These are phyloP conservation scores for Cyclotella baltica DNA, from an alignment of 108 stramenopile species.

Conservation along the genomic window DNA sequence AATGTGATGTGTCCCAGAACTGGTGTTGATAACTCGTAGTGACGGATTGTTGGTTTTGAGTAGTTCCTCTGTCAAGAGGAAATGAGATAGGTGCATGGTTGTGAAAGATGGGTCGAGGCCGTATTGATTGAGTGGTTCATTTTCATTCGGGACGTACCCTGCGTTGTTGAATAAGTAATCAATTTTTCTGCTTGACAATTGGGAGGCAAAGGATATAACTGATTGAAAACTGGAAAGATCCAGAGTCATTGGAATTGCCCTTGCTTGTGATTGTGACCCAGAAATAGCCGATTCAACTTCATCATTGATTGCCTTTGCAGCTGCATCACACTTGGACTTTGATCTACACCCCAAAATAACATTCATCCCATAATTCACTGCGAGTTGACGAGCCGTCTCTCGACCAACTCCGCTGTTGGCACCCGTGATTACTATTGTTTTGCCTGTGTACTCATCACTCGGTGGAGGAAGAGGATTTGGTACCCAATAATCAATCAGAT, in stretches of 20 bases:
- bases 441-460: background rate
- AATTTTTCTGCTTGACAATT: conserved; percentile 1
- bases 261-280: background rate
- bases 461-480: conserved; percentile 34
- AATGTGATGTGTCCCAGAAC: conserved; percentile 42
- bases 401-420: conserved; percentile 87
- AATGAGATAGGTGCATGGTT: conserved; percentile 47
- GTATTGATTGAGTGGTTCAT: conserved; percentile 25
- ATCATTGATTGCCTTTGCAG: conserved; percentile 28
- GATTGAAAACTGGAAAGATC: conserved; percentile 45
- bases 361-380: conserved; percentile 34
- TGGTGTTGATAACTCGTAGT: conserved; percentile 46
- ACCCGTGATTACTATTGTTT: conserved; percentile 77
- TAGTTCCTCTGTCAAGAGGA: conserved; percentile 40
- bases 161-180: too few species aligned
- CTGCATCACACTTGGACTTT: conserved; percentile 24
- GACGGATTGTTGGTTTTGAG: conserved; percentile 32
- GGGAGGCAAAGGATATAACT: conserved; percentile 29
- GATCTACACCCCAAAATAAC: conserved; percentile 54
- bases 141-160: conserved; percentile 25
- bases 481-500: conserved; percentile 29
- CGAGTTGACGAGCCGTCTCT: conserved; percentile 57
- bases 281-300: conserved; percentile 20
- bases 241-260: conserved; percentile 32
- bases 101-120: conserved; percentile 48